A percentile compares a stretch with the other conserved stretches of the same genome.
phyloP scores from a whole-genome alignment of 2,329 filamentous ascomycete genomes.

The Penicillium sumatraense region DNA sequence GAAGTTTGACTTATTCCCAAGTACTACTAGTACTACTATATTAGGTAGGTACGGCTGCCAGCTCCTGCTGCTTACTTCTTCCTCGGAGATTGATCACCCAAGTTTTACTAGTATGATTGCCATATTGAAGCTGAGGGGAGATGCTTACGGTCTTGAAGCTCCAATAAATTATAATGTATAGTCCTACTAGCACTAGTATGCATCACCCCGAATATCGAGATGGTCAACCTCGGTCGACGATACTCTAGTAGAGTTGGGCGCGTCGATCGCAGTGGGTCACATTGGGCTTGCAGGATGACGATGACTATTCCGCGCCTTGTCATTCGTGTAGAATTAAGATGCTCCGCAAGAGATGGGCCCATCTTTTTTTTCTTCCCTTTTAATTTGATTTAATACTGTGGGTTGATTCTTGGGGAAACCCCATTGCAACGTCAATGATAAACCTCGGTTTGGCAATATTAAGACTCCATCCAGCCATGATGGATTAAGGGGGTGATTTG shows the following conservation, averaged over 20 bases:
- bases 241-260: not conserved
- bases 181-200: not conserved
- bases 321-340: not conserved
- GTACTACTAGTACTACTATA: conserved; percentile 2
- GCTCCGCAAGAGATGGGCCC: not conserved
- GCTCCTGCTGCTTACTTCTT: not conserved
- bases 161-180: no score
- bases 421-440: not conserved
- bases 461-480: no score
- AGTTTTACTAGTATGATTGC: no score
- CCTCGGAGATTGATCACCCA: not conserved
- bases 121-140: no score
- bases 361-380: no score
- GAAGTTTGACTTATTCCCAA: not conserved
- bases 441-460: not conserved
- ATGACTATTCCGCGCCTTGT: conserved; percentile 3
- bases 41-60: not conserved
- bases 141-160: no score
- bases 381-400: no score
- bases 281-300: not conserved
- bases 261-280: conserved; percentile 3
- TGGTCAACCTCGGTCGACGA: not conserved
- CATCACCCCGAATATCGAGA: not conserved
- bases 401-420: not conserved
- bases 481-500: no score